A percentile compares a stretch with the other conserved stretches of the same genome.
These are phyloP conservation scores for Candida tropicalis DNA, from an alignment of 1,139 yeast genomes.

Conservation along the genomic window DNA sequence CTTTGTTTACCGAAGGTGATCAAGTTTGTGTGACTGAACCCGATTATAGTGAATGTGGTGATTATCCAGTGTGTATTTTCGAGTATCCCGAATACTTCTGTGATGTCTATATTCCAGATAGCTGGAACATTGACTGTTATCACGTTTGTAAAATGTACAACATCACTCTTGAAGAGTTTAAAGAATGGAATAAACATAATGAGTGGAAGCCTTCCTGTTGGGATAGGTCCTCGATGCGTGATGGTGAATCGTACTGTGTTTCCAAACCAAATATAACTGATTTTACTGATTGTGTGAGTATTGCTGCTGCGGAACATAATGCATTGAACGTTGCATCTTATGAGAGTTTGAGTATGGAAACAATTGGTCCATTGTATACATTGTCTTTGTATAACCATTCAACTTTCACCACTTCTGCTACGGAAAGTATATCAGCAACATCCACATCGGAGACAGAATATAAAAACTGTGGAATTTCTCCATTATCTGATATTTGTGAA, in stretches of 20 bases:
- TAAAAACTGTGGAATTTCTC: too few species aligned
- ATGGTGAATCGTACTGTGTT: not conserved
- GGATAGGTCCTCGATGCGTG: not conserved
- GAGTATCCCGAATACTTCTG: not conserved
- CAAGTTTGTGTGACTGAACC: not conserved
- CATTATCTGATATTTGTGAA: too few species aligned
- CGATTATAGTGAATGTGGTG: slow-evolving; percentile 1
- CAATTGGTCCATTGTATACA: not conserved
- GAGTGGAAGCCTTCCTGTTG: not conserved
- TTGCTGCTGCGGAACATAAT: not conserved
- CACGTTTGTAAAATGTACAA: not conserved
- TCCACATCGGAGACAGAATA: too few species aligned
- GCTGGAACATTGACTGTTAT: not conserved
- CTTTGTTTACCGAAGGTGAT: not conserved
- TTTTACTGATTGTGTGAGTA: not conserved
- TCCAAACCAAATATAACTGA: slow-evolving; percentile 1
- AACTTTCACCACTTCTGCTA: too few species aligned
- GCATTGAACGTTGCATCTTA: not conserved
- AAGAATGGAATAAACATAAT: slow-evolving; percentile 1
- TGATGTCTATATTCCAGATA: not conserved
- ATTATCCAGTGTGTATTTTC: not conserved
- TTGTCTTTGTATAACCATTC: too few species aligned
- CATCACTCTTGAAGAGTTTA: slow-evolving; percentile 1
- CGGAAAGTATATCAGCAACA: too few species aligned
- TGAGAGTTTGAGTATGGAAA: not conserved